Conservation (phyloP, 169 alveolate species). For the Plasmodium yoelii region DNA sequence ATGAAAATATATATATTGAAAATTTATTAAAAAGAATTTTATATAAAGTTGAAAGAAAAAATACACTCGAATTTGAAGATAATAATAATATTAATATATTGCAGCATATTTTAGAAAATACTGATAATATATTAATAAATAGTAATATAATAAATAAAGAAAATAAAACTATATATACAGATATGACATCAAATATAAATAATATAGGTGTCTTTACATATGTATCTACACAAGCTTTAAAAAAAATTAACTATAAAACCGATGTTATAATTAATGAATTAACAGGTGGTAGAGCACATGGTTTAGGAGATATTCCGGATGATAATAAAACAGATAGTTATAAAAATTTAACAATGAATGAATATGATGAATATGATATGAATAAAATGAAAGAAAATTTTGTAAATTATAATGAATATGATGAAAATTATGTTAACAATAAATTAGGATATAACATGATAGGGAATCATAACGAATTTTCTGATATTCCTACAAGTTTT, state of each 20-base stretch:
- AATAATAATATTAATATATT: neutral
- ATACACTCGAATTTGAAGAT: neutral
- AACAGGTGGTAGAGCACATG: neutral
- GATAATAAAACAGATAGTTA: slow-evolving; percentile 20
- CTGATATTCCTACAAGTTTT: neutral
- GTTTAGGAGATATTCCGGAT: neutral
- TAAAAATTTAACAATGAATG: neutral
- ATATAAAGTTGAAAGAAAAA: slow-evolving; percentile 27
- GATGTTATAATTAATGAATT: slow-evolving; percentile 26
- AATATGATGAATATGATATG: neutral
- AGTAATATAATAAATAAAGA: slow-evolving; percentile 33
- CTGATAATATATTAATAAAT: slow-evolving; percentile 27
- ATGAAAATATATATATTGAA: slow-evolving; percentile 30
- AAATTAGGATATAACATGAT: slow-evolving; percentile 9
- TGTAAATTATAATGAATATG: slow-evolving; percentile 3
- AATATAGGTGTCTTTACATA: slow-evolving; percentile 59
- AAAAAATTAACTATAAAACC: slow-evolving; percentile 23
- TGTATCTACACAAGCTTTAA: slow-evolving; percentile 63
- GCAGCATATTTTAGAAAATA: slow-evolving; percentile 18
- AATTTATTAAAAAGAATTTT: slow-evolving; percentile 40
- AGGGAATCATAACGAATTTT: neutral
- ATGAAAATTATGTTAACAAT: slow-evolving; percentile 1
- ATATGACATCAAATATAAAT: slow-evolving; percentile 39
- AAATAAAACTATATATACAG: slow-evolving; percentile 56
- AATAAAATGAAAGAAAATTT: slow-evolving; percentile 14